Evolutionary conservation across 2,329 filamentous ascomycete genomes (phyloP).

Genomic region (Aspergillus hortae): DNA sequence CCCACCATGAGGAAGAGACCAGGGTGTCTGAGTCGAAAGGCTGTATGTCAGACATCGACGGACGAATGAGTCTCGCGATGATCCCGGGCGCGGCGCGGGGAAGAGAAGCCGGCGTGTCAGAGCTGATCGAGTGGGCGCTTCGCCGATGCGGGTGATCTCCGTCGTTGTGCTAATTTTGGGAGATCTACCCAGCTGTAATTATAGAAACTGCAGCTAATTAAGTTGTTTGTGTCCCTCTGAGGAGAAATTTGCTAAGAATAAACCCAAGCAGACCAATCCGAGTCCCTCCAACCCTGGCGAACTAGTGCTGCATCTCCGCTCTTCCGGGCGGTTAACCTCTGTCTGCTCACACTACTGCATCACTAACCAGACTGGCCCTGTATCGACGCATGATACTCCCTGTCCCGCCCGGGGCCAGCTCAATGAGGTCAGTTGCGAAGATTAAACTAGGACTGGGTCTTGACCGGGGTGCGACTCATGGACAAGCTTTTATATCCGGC

Average conservation of each 20-base stretch:
- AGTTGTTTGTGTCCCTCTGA: not conserved
- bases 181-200: slow-evolving; percentile 2
- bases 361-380: not conserved
- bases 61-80: no score
- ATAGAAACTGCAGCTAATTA: not conserved
- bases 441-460: not conserved
- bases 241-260: slow-evolving; percentile 8
- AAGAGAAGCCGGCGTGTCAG: not conserved
- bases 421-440: not conserved
- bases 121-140: not conserved
- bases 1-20: not conserved
- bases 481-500: slow-evolving; percentile 7
- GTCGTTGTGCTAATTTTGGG: slow-evolving; percentile 10
- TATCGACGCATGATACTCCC: not conserved
- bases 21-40: no score
- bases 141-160: not conserved
- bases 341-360: not conserved
- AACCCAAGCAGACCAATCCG: slow-evolving; percentile 2
- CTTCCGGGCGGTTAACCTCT: not conserved
- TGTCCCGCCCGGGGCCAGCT: not conserved
- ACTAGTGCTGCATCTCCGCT: slow-evolving; percentile 4
- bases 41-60: no score
- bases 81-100: not conserved
- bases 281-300: not conserved
- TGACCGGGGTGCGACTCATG: not conserved